Conservation (phyloP, 352 stramenopile genomes). For the Phytopythium mirpurense region DNA sequence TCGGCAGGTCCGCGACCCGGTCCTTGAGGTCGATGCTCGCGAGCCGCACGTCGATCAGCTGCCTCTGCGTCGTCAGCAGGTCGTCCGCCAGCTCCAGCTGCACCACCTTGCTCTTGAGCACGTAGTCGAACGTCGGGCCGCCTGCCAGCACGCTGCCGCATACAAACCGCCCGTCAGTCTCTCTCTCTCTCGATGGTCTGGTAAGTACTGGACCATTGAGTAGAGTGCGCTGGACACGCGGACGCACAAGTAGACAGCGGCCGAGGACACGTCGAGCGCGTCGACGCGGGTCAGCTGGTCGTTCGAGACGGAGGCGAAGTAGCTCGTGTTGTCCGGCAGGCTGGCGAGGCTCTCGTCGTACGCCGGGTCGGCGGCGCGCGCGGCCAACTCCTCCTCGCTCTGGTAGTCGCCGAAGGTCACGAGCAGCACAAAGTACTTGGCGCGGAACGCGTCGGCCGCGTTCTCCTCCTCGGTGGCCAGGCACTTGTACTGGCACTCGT, state of each 20-base stretch:
- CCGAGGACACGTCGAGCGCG: constrained; percentile 13
- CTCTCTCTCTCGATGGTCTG: not conserved
- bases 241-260: not conserved
- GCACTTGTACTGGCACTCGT: too few relatives aligned
- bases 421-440: constrained; percentile 16
- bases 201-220: too few relatives aligned
- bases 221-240: too few relatives aligned
- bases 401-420: constrained; percentile 23
- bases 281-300: constrained; percentile 14
- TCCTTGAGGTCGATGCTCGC: constrained; percentile 18
- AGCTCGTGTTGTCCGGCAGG: constrained; percentile 19
- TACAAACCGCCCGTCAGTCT: not conserved
- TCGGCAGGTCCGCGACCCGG: constrained; percentile 12
- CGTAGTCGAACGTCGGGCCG: constrained; percentile 10
- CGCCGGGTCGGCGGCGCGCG: constrained; percentile 6
- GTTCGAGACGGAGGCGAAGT: constrained; percentile 22
- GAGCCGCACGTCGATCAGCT: constrained; percentile 14
- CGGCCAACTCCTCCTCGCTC: constrained; percentile 21
- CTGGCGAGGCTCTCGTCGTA: constrained; percentile 9
- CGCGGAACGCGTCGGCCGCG: not conserved
- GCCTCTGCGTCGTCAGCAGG: constrained; percentile 13
- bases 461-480: constrained; percentile 11
- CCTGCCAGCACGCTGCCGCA: constrained; percentile 10
- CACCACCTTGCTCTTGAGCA: constrained; percentile 19
- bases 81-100: constrained; percentile 14